Base-by-base conservation (phyloP, 2,329 filamentous ascomycete genomes). In the Trematosphaeria pertusa region DNA sequence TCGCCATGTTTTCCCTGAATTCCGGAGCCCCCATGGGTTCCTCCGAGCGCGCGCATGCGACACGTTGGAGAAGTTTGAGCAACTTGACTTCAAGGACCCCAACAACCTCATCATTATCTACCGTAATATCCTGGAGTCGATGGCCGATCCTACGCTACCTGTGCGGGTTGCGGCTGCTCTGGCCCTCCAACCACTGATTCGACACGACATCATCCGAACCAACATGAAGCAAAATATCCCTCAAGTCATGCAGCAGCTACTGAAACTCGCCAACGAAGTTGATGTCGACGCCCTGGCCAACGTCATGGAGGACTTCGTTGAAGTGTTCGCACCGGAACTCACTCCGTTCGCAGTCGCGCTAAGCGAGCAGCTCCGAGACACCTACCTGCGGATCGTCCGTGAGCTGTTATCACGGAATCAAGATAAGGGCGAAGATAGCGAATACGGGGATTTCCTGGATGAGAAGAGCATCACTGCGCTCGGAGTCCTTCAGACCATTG, bases 231-330 rank as follows among this genome's bases (percentile, higher is more conserved):
- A 92, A 66, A 97, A 92, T 71, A 99, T 99, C 58, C 92, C 94
- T 12, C 95, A 96, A 65, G 97, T 99, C 65, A 99, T 99, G 94
- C 95, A 97, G 75, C 93, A 99, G 74, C 82, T 99, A 11, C 81
- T 99, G 43, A 97, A 97, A 77, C 79, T 99, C 46, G 93, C 94
- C 20, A 99, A 99, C 67, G 94, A 99, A 74, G 94, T 95, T 48
- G 94, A 99, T 68, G 93, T 99, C 37, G 94, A 99, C 72, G 92
- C 94, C 4, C 80, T 99, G 31, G 93, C 94, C 17, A 97, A 97
- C 65, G 94, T 99, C 30, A 99, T 99, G 94, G 94, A 99, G 74
- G 94, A 99, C 68, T 99, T 99, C 68, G 94, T 99, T 35, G 94
- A 99, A 73, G 92, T 97, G 2, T 99, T 99, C 68, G 93, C 94